A percentile compares a stretch with the other conserved stretches of the same genome.
Evolutionary conservation across 495 filamentous ascomycete species (phyloP).

Genomic region (Friedmanniomyces simplex): DNA sequence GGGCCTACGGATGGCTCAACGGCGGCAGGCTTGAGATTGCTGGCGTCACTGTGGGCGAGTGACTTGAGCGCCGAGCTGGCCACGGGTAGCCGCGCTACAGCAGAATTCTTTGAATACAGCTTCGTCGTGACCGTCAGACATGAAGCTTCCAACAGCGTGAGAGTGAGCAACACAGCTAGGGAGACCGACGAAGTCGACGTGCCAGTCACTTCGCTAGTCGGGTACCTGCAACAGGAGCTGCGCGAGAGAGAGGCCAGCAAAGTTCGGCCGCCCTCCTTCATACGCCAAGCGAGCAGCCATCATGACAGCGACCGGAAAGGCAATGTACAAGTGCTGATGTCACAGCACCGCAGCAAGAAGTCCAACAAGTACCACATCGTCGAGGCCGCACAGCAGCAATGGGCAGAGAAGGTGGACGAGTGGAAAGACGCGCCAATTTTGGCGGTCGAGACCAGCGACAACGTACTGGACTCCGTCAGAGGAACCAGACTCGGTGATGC

Average conservation of each 20-base stretch:
- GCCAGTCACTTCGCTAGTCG: conserved; percentile 58
- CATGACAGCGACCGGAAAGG: conserved; percentile 48
- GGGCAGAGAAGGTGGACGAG: conserved; percentile 35
- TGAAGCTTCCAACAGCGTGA: conserved; percentile 41
- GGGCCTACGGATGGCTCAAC: conserved; percentile 70
- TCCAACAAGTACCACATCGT: conserved; percentile 76
- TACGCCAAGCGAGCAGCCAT: conserved; percentile 16
- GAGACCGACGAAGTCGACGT: conserved; percentile 86
- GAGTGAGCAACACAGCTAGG: conserved; percentile 45
- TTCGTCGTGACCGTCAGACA: conserved; percentile 86
- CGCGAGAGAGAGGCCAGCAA: conserved; percentile 47
- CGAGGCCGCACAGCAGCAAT: conserved; percentile 45
- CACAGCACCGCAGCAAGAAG: conserved; percentile 79
- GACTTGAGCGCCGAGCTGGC: conserved; percentile 88
- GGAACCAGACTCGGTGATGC: conserved; percentile 66
- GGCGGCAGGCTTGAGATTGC: conserved; percentile 59
- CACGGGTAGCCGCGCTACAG: conserved; percentile 44
- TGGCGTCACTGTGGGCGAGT: conserved; percentile 71
- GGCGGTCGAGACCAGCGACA: conserved; percentile 81
- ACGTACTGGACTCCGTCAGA: conserved; percentile 68
- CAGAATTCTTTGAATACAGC: conserved; percentile 55
- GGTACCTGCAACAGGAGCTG: conserved; percentile 72
- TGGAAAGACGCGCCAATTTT: conserved; percentile 68
- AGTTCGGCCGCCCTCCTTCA: conserved; percentile 8
- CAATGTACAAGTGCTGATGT: conserved; percentile 66